Evolutionary conservation across 352 stramenopile genomes (phyloP), one percentile per base, ranked within the genome.

Genomic region (Phytopythium oedochilum): DNA sequence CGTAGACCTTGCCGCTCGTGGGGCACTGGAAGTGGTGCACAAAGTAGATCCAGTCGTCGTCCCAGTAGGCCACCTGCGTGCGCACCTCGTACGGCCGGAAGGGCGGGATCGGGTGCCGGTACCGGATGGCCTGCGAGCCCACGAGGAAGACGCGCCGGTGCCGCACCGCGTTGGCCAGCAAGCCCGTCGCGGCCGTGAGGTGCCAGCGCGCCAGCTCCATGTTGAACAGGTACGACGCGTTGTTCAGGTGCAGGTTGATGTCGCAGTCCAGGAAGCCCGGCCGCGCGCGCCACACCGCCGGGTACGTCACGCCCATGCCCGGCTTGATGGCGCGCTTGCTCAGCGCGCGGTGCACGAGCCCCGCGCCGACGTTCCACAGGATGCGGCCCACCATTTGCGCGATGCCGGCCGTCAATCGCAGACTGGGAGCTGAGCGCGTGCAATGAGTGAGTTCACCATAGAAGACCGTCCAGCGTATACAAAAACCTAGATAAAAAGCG

Each of bases 171-270:
- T 88, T 57, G 20, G 59, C 60, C 45, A 88, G 52, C 48, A 88
- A 74, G 2, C 75, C 71, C 2, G 70, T 75, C n/a, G 73, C 58
- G 76, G 78, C 78, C 18, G 64, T 73, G 44, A 90, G 83, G 53
- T 92, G 79, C 84, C 82, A 94, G 18, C 84, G 82, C 54, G 84
- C 84, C 18, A 94, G 78, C 62, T 94, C 84, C 71, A 87, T 89
- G 60, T 80, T 86, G 71, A 75, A 92, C 32, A 92, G 60, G 49
- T 89, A 92, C 12, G 78, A 78, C 1, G 84, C 71, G 57, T 94
- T 94, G 73, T 94, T 94, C 6, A 92, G 60, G 50, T 94, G 84
- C 45, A 91, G 28, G 59, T 92, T 92, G 63, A 92, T 59, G 57
- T 94, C 84, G 38, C 79, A 84, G 65, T 94, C 84, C 32, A 92